Evolutionary conservation across 257 asterid species (phyloP).

Genomic region (Primulina tabacum): DNA sequence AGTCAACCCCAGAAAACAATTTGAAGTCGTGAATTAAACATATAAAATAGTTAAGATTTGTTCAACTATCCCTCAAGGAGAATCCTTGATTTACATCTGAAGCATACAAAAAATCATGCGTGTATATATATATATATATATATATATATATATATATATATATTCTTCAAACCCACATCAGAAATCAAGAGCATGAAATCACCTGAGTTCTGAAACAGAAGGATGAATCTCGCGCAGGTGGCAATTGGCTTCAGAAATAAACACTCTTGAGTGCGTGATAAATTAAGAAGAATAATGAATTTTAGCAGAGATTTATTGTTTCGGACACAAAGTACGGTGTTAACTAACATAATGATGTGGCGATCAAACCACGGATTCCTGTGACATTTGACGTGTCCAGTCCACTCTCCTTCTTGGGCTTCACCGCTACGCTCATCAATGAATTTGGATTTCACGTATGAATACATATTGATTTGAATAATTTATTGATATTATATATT

Average conservation of each 20-base stretch:
- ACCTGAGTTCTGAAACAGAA: constrained; percentile 28
- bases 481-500: too few species aligned
- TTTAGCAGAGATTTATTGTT: too few species aligned
- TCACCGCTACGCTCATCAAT: not conserved
- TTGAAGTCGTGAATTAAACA: not conserved
- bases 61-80: not conserved
- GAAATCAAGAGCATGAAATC: constrained; percentile 9
- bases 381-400: constrained; percentile 5
- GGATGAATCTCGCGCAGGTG: constrained; percentile 28
- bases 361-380: constrained; percentile 31
- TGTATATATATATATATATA: not conserved
- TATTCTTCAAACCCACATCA: constrained; percentile 2
- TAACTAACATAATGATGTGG: constrained; percentile 32
- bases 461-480: too few species aligned
- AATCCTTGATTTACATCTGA: not conserved
- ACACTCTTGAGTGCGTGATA: constrained; percentile 20
- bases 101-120: not conserved
- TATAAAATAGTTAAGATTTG: not conserved
- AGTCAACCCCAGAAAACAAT: not conserved
- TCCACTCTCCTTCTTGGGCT: constrained; percentile 25
- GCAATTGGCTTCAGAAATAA: constrained; percentile 34
- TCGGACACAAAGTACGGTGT: not conserved
- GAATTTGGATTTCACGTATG: not conserved
- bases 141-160: not conserved
- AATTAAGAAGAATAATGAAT: too few species aligned